A percentile compares a stretch with the other conserved stretches of the same genome.
Evolutionary conservation across 441 rosid species (phyloP).

Genomic region (Viola pubescens): DNA sequence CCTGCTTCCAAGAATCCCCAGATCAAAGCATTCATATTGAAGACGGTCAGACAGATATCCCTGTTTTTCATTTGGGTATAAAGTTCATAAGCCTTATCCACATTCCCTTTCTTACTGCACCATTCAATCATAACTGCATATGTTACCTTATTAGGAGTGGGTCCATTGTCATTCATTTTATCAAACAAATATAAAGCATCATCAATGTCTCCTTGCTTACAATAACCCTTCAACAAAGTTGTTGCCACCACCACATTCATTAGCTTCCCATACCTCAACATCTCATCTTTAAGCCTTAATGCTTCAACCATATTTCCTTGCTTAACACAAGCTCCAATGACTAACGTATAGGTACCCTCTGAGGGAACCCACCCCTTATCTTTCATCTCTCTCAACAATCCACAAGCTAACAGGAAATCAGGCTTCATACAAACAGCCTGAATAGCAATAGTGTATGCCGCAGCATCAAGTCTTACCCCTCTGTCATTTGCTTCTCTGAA

Average conservation of each 20-base stretch:
- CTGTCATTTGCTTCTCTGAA: conserved; percentile 40
- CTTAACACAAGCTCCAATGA: conserved; percentile 50
- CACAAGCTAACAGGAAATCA: conserved; percentile 32
- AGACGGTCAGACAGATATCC: conserved; percentile 37
- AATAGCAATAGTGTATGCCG: conserved; percentile 33
- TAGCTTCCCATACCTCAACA: conserved; percentile 48
- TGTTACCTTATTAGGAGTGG: conserved; percentile 47
- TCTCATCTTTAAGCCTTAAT: conserved; percentile 55
- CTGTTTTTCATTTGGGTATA: conserved; percentile 41
- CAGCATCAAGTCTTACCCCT: conserved; percentile 43
- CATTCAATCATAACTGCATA: conserved; percentile 60
- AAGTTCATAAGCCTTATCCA: conserved; percentile 49
- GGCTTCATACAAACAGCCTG: conserved; percentile 38
- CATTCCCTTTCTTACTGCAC: conserved; percentile 38
- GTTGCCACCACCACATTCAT: conserved; percentile 52
- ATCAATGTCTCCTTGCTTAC: conserved; percentile 36
- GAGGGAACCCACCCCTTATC: conserved; percentile 39
- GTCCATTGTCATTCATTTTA: conserved; percentile 43
- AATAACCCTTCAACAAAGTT: conserved; percentile 54
- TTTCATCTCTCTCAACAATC: conserved; percentile 52
- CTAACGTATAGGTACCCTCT: conserved; percentile 33
- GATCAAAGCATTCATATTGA: conserved; percentile 42
- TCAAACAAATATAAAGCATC: conserved; percentile 51
- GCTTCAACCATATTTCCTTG: conserved; percentile 52
- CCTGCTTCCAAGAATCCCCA: conserved; percentile 38